phyloP scores from a whole-genome alignment of 2,329 filamentous ascomycete species.

The Fusarium drepaniforme region DNA sequence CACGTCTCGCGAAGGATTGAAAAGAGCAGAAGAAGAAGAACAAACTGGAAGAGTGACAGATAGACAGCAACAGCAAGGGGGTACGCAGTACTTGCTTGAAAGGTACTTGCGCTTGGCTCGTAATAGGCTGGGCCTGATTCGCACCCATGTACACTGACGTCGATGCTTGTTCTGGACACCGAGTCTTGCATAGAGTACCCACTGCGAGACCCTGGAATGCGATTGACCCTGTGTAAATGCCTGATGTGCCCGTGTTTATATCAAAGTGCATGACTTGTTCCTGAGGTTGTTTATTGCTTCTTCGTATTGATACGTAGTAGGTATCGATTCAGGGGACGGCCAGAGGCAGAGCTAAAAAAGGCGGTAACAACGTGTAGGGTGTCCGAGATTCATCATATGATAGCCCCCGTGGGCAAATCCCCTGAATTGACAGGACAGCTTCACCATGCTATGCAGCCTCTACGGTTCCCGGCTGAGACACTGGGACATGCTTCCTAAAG shows the following conservation, averaged over 20 bases:
- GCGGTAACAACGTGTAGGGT: constrained; percentile 3
- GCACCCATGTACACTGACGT: constrained; percentile 37
- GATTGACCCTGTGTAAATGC: constrained; percentile 4
- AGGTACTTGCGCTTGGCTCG: constrained; percentile 14
- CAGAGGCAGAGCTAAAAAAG: background rate
- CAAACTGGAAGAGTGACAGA: background rate
- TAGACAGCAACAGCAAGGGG: constrained; percentile 13
- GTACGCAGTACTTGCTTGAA: constrained; percentile 20
- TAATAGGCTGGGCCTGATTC: constrained; percentile 32
- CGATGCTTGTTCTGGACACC: constrained; percentile 14
- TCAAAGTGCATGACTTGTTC: constrained; percentile 35
- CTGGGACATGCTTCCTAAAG: background rate
- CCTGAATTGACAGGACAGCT: constrained; percentile 36
- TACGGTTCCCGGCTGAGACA: constrained; percentile 29
- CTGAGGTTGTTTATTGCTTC: constrained; percentile 20
- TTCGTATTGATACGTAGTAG: background rate
- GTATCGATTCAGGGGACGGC: background rate
- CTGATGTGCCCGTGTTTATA: background rate
- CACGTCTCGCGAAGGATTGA: background rate
- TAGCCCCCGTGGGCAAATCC: constrained; percentile 37
- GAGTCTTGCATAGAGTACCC: constrained; percentile 8
- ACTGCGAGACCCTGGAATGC: background rate
- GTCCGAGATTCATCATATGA: constrained; percentile 24
- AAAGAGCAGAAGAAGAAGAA: background rate
- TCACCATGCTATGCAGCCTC: constrained; percentile 24